Percentiles rank a stretch among this genome's conserved stretches.
Evolutionary conservation across 2,329 filamentous ascomycete genomes (phyloP).

Genomic region (Pseudogymnoascus verrucosus): DNA sequence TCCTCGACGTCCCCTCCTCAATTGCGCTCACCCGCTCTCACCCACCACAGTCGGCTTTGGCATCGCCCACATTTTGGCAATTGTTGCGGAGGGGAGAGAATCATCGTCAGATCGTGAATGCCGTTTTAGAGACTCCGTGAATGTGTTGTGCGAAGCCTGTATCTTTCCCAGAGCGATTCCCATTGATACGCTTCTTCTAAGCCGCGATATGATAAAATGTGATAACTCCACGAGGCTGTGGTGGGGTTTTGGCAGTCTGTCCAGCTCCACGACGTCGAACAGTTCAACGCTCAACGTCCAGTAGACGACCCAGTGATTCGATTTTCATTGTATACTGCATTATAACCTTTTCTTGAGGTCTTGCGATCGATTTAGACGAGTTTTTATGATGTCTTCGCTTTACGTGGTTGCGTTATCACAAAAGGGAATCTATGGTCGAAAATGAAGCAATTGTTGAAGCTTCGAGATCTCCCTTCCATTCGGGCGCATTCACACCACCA

Average conservation of each 20-base stretch:
- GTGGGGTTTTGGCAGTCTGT: slow-evolving; percentile 3
- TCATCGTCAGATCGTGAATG: neutral
- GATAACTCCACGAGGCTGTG: slow-evolving; percentile 5
- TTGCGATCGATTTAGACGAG: neutral
- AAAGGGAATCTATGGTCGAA: neutral
- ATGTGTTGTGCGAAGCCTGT: neutral
- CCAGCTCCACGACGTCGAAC: neutral
- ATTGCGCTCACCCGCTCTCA: neutral
- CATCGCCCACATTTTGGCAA: slow-evolving; percentile 5
- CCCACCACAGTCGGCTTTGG: neutral
- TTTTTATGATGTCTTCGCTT: neutral
- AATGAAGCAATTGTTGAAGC: slow-evolving; percentile 7
- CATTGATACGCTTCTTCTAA: neutral
- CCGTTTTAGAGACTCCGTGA: neutral
- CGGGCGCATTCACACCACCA: neutral
- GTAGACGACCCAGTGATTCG: neutral
- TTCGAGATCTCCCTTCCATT: neutral
- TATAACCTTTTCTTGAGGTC: neutral
- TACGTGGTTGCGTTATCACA: neutral
- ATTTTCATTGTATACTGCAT: neutral
- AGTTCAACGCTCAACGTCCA: neutral
- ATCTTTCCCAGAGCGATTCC: neutral
- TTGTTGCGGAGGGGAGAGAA: neutral
- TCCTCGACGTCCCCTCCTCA: slow-evolving; percentile 4
- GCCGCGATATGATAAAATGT: slow-evolving; percentile 8